A percentile compares a stretch with the other conserved stretches of the same genome.
Conservation (phyloP, 805 yeast species). For the Brettanomyces custersianus region DNA sequence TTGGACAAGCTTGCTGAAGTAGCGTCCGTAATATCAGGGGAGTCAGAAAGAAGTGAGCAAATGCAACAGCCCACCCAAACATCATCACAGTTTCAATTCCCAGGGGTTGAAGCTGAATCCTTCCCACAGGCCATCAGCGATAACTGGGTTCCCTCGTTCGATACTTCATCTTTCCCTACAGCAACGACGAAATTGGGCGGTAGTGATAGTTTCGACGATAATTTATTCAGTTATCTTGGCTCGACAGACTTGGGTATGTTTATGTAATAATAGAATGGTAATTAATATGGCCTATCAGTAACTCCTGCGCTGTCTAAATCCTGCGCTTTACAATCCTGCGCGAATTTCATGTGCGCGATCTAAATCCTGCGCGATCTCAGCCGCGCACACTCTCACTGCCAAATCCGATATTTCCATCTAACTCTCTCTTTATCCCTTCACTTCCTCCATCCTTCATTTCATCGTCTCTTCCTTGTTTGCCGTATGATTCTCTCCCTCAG, state of each 20-base stretch:
- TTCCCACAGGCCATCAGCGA: conserved; percentile 13
- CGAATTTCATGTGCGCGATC: too few relatives aligned
- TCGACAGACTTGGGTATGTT: conserved; percentile 7
- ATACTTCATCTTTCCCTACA: conserved; percentile 10
- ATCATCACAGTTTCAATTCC: not conserved
- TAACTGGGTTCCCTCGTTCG: conserved; percentile 17
- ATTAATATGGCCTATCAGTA: too few relatives aligned
- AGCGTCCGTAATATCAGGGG: not conserved
- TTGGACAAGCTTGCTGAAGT: not conserved
- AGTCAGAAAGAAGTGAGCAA: conserved; percentile 1
- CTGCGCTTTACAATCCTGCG: too few relatives aligned
- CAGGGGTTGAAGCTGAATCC: not conserved
- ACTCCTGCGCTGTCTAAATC: too few relatives aligned
- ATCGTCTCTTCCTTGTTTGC: too few relatives aligned
- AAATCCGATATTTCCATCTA: too few relatives aligned
- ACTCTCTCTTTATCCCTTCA: too few relatives aligned
- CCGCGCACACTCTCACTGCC: too few relatives aligned
- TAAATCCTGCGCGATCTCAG: too few relatives aligned
- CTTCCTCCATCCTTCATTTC: too few relatives aligned
- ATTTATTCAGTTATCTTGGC: conserved; percentile 12
- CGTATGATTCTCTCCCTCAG: too few relatives aligned
- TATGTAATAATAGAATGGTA: too few relatives aligned
- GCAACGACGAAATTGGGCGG: conserved; percentile 1
- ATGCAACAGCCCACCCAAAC: not conserved
- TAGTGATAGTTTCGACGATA: conserved; percentile 7